phyloP scores from a whole-genome alignment of 2,329 filamentous ascomycete genomes.

The Phoma sp. region DNA sequence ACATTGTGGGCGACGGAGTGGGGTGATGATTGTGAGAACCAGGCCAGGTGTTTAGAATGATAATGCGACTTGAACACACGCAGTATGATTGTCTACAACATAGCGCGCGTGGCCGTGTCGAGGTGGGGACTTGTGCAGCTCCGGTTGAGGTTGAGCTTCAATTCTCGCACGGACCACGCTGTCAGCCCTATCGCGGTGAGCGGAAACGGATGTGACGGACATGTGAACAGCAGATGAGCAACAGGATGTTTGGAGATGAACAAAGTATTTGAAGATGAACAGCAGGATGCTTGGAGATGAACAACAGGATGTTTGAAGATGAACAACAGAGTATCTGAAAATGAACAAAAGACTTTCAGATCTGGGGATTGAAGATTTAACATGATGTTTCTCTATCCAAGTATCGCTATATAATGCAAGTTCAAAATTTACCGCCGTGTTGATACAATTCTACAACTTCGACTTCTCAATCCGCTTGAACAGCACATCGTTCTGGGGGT shows the following conservation, averaged over 20 bases:
- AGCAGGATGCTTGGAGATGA: too few relatives aligned
- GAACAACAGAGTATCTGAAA: too few relatives aligned
- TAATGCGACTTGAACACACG: conserved; percentile 11
- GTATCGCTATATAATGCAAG: background rate
- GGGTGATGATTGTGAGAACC: background rate
- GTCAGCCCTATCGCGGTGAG: conserved; percentile 26
- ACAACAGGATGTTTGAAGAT: background rate
- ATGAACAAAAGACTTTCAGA: too few relatives aligned
- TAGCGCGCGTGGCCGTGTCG: conserved; percentile 1
- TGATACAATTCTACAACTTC: conserved; percentile 53
- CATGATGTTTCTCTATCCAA: conserved; percentile 11
- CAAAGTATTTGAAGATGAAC: too few relatives aligned
- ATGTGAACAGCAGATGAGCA: background rate
- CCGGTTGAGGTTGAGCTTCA: conserved; percentile 14
- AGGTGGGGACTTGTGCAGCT: background rate
- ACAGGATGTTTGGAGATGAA: too few relatives aligned
- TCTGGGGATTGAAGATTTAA: too few relatives aligned
- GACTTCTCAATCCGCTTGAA: conserved; percentile 68
- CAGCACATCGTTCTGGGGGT: conserved; percentile 68
- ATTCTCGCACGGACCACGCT: conserved; percentile 6
- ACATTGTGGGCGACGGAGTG: conserved; percentile 57
- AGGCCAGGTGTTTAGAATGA: background rate
- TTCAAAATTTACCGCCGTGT: background rate
- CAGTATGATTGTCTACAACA: conserved; percentile 1
- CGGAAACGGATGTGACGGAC: conserved; percentile 4